These are phyloP conservation scores for Phytopythium vexans DNA, from an alignment of 352 stramenopile genomes.

Conservation along the genomic window DNA sequence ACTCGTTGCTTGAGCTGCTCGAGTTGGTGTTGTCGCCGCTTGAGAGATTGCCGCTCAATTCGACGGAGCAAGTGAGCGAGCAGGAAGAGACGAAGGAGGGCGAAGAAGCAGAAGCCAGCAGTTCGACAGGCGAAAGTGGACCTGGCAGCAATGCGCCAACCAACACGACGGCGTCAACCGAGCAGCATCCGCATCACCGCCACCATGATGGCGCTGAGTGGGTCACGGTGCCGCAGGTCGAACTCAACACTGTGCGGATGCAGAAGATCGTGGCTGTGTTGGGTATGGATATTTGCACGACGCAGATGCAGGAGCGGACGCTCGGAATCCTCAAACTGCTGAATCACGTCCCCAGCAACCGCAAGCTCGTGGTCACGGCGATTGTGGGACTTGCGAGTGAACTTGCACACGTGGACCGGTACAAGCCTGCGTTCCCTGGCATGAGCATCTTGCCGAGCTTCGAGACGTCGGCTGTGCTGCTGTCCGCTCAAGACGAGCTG, in stretches of 20 bases:
- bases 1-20: constrained; percentile 91
- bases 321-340: constrained; percentile 78
- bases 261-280: constrained; percentile 64
- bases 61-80: constrained; percentile 8
- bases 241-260: constrained; percentile 54
- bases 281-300: constrained; percentile 73
- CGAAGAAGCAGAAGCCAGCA: constrained; percentile 13
- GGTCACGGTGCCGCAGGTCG: constrained; percentile 60
- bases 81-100: constrained; percentile 48
- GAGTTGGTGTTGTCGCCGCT: constrained; percentile 89
- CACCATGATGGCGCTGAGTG: constrained; percentile 44
- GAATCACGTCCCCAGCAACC: constrained; percentile 60
- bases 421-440: constrained; percentile 18
- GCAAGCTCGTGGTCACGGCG: constrained; percentile 55
- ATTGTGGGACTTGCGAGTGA: constrained; percentile 59
- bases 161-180: not conserved
- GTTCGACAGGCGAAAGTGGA: not conserved
- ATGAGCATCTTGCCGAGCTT: constrained; percentile 19
- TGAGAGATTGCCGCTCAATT: constrained; percentile 60
- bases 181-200: not conserved
- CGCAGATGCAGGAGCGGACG: constrained; percentile 81
- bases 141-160: not conserved
- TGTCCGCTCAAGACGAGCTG: constrained; percentile 85
- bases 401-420: constrained; percentile 35
- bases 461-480: constrained; percentile 77